Base-by-base conservation (phyloP, 2,329 filamentous ascomycete genomes). In the Penicillium concentricum region DNA sequence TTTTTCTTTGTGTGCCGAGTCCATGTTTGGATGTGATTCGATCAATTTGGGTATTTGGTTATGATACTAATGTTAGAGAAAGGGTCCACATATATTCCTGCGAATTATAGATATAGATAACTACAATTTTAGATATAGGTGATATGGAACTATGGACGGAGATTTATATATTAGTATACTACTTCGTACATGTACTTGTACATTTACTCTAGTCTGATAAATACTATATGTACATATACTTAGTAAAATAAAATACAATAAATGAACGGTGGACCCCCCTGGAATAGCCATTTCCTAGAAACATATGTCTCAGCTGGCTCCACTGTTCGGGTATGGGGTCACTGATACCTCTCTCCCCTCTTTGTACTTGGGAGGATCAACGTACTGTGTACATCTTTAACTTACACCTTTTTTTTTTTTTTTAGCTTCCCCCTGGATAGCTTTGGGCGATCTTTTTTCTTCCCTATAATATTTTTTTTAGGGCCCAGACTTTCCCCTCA, bases 281-380 rank as follows among this genome's bases (percentile, higher is more conserved):
- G 26, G 26, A 53, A 52, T 39, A 51, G 2, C 32, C 20, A 52
- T 52, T 32, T 53, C 42, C 28, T n/a, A 41, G 68, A 72, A 72
- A 72, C 69, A 67, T 59, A 59, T 72, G 70, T 72, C 70, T 72
- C 70, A 72, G 69, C 35, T 43, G 47, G 54, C n/a, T 59, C 51
- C 51, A 47, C 42, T 64, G n/a, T n/a, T n/a, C n/a, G 60, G 60
- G 61, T 58, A 56, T 22, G 37, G 38, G 44, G 22, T 13, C 28
- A 13, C 28, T 28, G 6, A 20, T 49, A 12, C 20, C 12, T n/a
- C 16, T 9, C 34, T 42, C 51, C 51, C 28, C 51, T 54, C 51
- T n/a, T 49, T 42, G 43, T 13, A 6, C n/a, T 20, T 41, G 8
- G 4, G 20, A 9, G 5, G 15, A 6, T 47, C 32, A 20, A 44